These are phyloP conservation scores for Hypoxylon sp. DNA, from an alignment of 2,329 filamentous ascomycete genomes.

Conservation along the genomic window DNA sequence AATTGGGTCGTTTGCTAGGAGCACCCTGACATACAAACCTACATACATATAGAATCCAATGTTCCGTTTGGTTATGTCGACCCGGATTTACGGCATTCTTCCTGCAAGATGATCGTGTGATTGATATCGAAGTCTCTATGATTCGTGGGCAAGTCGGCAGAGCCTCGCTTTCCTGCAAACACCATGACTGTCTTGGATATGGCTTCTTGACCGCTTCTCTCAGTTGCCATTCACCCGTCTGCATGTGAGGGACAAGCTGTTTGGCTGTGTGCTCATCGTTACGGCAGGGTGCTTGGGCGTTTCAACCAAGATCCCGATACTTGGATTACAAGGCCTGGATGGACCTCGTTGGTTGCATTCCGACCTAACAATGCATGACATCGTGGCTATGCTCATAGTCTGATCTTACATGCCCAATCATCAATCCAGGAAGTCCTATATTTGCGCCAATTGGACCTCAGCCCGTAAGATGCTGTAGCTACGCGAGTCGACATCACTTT, in stretches of 20 bases:
- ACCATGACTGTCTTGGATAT: constrained; percentile 23
- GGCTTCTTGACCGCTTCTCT: constrained; percentile 42
- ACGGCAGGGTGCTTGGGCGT: constrained; percentile 32
- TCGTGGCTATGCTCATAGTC: constrained; percentile 47
- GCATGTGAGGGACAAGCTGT: constrained; percentile 37
- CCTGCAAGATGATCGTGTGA: constrained; percentile 47
- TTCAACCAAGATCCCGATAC: constrained; percentile 45
- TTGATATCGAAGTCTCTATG: constrained; percentile 34
- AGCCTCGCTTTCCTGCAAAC: constrained; percentile 41
- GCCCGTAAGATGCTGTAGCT: constrained; percentile 29
- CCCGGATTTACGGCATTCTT: constrained; percentile 44
- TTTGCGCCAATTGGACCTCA: constrained; percentile 30
- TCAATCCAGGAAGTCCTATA: constrained; percentile 23
- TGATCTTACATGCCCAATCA: constrained; percentile 44
- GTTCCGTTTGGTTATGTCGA: constrained; percentile 39
- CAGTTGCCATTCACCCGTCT: constrained; percentile 33
- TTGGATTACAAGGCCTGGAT: constrained; percentile 36
- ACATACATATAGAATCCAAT: constrained; percentile 19
- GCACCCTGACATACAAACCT: constrained; percentile 24
- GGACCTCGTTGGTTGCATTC: constrained; percentile 34
- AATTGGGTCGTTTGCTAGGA: constrained; percentile 30
- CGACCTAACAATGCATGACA: constrained; percentile 42
- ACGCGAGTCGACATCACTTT: constrained; percentile 20
- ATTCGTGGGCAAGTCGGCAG: constrained; percentile 35
- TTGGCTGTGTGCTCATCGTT: constrained; percentile 31